Conservation (phyloP, 257 asterid genomes). For the Anisodus tanguticus region DNA sequence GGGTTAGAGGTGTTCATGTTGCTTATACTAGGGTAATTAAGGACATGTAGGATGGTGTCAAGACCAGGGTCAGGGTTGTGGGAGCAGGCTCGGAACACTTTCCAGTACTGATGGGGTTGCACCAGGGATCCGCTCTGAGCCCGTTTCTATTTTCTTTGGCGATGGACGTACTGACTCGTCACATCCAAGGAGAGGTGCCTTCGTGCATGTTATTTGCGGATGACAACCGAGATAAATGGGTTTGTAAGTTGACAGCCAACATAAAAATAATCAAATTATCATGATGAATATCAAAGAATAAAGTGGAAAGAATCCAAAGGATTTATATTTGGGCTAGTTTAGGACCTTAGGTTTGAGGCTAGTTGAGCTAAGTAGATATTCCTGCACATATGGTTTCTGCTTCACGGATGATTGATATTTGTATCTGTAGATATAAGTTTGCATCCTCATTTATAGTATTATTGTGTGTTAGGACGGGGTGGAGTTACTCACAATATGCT, state of each 20-base stretch:
- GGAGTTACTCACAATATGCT: conserved; percentile 93
- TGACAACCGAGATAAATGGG: not conserved
- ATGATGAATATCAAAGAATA: not conserved
- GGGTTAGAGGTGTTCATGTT: too few species aligned
- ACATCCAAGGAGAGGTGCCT: too few species aligned
- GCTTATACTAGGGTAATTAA: too few species aligned
- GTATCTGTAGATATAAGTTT: not conserved
- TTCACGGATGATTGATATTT: not conserved
- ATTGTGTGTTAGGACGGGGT: conserved; percentile 60
- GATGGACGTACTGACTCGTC: too few species aligned
- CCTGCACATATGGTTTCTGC: not conserved
- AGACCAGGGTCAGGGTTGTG: too few species aligned
- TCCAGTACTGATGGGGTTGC: too few species aligned
- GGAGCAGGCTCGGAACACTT: too few species aligned
- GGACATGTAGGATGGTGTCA: too few species aligned
- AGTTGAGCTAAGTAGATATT: not conserved
- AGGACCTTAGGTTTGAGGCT: not conserved
- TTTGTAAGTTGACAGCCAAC: not conserved
- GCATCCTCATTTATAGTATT: conserved; percentile 14
- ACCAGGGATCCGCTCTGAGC: too few species aligned
- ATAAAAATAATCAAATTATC: not conserved
- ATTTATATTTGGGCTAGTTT: not conserved
- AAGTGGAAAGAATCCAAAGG: not conserved
- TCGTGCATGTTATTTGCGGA: too few species aligned
- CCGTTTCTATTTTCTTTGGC: too few species aligned